Conservation (phyloP, 2,329 filamentous ascomycete species). For the Lojkania enalia region DNA sequence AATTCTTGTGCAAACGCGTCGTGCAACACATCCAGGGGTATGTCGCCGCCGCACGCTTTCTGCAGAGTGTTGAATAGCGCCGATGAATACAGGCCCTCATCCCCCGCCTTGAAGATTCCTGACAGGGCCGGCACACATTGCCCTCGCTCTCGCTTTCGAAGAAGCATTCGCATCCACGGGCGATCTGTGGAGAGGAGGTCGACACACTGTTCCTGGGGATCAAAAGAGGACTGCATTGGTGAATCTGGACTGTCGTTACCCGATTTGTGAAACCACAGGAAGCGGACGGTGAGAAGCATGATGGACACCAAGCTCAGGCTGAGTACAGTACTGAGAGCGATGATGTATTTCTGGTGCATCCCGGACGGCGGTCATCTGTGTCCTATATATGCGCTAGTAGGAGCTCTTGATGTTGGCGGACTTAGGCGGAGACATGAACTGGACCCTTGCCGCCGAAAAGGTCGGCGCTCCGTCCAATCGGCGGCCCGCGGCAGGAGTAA, state of each 20-base stretch:
- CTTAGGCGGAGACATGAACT: not conserved
- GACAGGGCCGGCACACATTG: conserved; percentile 33
- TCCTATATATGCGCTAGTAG: conserved; percentile 23
- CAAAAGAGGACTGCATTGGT: conserved; percentile 15
- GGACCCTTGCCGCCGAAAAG: not conserved
- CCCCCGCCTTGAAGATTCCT: conserved; percentile 37
- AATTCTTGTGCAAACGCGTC: conserved; percentile 32
- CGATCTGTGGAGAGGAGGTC: conserved; percentile 7
- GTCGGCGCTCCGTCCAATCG: conserved; percentile 1
- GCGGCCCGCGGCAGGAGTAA: not conserved
- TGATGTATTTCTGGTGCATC: conserved; percentile 20
- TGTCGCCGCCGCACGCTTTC: conserved; percentile 25
- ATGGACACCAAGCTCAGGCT: conserved; percentile 17
- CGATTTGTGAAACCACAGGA: conserved; percentile 28
- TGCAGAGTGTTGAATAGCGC: conserved; percentile 29
- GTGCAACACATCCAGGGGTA: conserved; percentile 30
- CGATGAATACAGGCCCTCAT: conserved; percentile 34
- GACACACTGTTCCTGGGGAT: conserved; percentile 14
- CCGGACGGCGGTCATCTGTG: conserved; percentile 8
- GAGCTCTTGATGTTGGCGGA: conserved; percentile 14
- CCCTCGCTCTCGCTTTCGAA: conserved; percentile 20
- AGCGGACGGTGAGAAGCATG: conserved; percentile 35
- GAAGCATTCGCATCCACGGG: conserved; percentile 26
- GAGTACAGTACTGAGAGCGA: conserved; percentile 23
- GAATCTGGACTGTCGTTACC: conserved; percentile 19